Evolutionary conservation across 176 grass and related monocot genomes (phyloP), one percentile per base, ranked within the genome.

Genomic region (Bonia amplexicaulis): DNA sequence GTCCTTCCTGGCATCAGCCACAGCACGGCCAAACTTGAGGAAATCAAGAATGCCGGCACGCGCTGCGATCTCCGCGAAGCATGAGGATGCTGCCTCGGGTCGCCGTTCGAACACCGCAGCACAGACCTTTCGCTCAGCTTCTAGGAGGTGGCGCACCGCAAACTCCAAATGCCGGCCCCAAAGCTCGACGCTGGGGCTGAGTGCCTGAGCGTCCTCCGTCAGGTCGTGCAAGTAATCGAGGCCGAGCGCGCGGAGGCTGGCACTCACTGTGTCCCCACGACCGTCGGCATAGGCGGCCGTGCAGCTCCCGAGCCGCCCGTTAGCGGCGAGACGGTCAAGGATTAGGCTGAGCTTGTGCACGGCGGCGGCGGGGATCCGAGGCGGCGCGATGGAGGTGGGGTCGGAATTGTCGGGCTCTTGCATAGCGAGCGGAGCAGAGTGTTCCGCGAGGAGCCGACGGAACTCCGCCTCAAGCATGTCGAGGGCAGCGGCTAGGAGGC

Each of bases 391-490:
- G 64, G 91, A 61, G 35, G 82, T 20, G 15, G 74, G 22, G 31
- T 25, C 35, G 44, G 85, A 66, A 12, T 40, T 55, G 14, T 29
- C 55, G 13, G 71, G 49, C 20, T 53, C 40, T 15, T 26, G 79
- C 89, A 98, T 90, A 0, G 87, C 89, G 1, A 98, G 85, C 14
- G 96, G 91, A 2, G 66, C 80, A 9, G 89, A 94, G 83, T 98
- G 89, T 0, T 91, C 76, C 3, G 75, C 80, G 55, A 98, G 90
- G 16, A 98, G 74, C 0, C 91, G 93, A 7, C 85, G 81, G 78
- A 98, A 98, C 80, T 98, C 93, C 0, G n/a, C 65, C 77, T 98
- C 77, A 37, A 98, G 91, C 72, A 85, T 72, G 77, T 93, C 89
- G 39, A 98, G 91, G 6, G 91, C 87, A 1, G 91, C 93, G 0